These are phyloP conservation scores for Nigrospora sphaerica DNA, from an alignment of 2,329 filamentous ascomycete species.

Conservation along the genomic window DNA sequence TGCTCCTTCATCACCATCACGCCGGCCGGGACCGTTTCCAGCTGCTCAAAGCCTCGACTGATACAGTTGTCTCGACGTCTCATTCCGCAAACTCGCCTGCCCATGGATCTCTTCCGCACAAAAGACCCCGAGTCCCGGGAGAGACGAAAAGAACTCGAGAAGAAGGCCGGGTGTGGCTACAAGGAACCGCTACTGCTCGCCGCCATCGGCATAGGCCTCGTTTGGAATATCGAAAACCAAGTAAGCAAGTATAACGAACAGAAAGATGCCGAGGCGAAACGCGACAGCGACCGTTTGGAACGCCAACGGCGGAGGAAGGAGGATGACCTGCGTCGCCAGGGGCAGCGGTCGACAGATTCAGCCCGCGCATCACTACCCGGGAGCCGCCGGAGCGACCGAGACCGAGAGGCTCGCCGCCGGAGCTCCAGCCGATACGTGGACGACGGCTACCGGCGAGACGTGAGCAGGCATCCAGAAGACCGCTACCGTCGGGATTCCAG, in stretches of 20 bases:
- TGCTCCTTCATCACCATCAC: no score
- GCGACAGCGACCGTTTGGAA: slow-evolving; percentile 12
- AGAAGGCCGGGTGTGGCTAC: slow-evolving; percentile 33
- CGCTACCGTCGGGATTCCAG: neutral
- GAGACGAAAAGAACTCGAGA: slow-evolving; percentile 29
- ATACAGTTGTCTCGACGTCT: no score
- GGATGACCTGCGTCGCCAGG: slow-evolving; percentile 3
- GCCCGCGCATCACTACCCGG: no score
- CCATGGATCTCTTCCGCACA: no score
- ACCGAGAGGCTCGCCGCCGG: neutral
- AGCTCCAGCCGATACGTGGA: neutral
- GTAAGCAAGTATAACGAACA: slow-evolving; percentile 23
- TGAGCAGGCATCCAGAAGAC: neutral
- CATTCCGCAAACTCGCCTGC: no score
- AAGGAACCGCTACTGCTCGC: slow-evolving; percentile 20
- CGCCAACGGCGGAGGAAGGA: slow-evolving; percentile 9
- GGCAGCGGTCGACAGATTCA: neutral
- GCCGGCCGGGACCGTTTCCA: no score
- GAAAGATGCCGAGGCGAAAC: slow-evolving; percentile 18
- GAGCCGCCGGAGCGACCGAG: neutral
- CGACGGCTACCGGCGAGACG: neutral
- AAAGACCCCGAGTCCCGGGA: slow-evolving; percentile 26
- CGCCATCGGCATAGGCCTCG: slow-evolving; percentile 27
- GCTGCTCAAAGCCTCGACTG: no score
- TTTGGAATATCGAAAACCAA: slow-evolving; percentile 33